phyloP scores from a whole-genome alignment of 768 basidiomycete species.

The Rossbeevera mucosa region DNA sequence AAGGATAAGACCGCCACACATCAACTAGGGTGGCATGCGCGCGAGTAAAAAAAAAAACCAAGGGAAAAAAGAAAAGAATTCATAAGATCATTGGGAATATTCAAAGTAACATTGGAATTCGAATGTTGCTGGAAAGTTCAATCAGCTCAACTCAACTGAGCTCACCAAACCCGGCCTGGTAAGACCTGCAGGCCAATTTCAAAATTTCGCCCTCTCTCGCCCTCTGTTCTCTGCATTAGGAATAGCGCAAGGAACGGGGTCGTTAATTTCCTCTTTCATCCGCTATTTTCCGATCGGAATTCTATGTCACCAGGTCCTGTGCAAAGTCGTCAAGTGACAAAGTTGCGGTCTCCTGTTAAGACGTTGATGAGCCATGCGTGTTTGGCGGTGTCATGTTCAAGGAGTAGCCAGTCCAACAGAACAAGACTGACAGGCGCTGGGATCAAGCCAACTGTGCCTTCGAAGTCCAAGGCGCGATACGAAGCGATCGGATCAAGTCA shows the following conservation, averaged over 20 bases:
- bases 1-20: background rate
- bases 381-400: background rate
- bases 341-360: background rate
- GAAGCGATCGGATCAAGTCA: slow-evolving; percentile 18
- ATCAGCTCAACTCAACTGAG: slow-evolving; percentile 5
- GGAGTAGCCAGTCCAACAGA: background rate
- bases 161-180: background rate
- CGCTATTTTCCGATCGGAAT: background rate
- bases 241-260: background rate
- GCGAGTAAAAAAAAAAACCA: slow-evolving; percentile 3
- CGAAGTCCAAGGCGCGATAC: slow-evolving; percentile 7
- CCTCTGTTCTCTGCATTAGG: background rate
- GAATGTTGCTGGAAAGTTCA: background rate
- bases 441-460: slow-evolving; percentile 9
- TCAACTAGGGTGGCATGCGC: slow-evolving; percentile 11
- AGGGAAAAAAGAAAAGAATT: background rate
- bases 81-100: background rate
- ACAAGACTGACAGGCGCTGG: background rate
- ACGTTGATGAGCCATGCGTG: background rate
- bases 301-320: background rate
- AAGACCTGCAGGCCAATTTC: background rate
- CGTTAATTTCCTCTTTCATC: background rate
- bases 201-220: background rate
- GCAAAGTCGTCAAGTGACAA: background rate
- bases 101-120: background rate